Conservation (phyloP, 305 asterid genomes). For the Plantago lanceolata region DNA sequence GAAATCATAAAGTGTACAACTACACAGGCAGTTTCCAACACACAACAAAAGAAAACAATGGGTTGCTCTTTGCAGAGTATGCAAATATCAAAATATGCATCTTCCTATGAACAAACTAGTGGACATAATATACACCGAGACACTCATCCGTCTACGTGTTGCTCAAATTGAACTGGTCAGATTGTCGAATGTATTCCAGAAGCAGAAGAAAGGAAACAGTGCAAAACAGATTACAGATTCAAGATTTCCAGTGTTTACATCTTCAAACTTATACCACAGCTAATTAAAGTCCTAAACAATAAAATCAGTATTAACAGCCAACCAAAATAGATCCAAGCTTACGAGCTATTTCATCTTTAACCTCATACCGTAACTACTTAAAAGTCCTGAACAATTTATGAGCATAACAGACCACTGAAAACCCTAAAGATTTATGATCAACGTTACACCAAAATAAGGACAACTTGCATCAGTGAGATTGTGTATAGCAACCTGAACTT, state of each 20-base stretch:
- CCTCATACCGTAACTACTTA: not conserved
- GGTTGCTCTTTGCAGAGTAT: not conserved
- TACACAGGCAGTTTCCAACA: not conserved
- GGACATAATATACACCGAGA: too few species aligned
- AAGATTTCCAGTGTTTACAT: not conserved
- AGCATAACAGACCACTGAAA: not conserved
- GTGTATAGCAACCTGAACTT: not conserved
- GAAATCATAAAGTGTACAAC: too few species aligned
- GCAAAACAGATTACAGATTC: not conserved
- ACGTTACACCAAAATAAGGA: not conserved
- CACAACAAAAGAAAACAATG: not conserved
- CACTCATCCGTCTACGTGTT: not conserved
- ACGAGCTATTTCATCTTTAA: not conserved
- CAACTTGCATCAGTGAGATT: not conserved
- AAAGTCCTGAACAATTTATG: not conserved
- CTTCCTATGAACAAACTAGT: too few species aligned
- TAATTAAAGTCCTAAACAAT: not conserved
- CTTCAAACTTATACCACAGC: not conserved
- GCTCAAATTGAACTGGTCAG: conserved; percentile 2
- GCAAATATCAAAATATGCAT: not conserved
- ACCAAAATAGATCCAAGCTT: not conserved
- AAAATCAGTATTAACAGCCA: not conserved
- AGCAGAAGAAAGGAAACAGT: not conserved
- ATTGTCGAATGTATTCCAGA: not conserved
- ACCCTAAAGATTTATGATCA: not conserved